Evolutionary conservation across 192 early-diverging fungal genomes (phyloP).

Genomic region (Coemansia sp.): DNA sequence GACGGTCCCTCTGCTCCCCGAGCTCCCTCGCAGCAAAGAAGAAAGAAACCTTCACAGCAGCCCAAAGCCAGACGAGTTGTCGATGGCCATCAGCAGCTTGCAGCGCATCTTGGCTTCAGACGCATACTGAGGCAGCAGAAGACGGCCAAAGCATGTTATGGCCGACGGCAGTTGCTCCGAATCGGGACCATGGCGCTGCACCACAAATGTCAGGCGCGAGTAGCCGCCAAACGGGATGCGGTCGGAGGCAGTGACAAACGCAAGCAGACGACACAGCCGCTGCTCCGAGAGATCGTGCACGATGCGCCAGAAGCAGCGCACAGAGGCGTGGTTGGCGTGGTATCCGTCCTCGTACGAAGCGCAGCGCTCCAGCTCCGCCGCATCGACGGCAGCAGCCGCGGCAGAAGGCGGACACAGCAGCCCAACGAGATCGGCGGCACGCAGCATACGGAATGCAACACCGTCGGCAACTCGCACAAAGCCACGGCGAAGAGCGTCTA

Average conservation of each 20-base stretch:
- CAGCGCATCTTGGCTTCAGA: slow-evolving; percentile 70
- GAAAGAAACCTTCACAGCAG: slow-evolving; percentile 62
- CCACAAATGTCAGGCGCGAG: slow-evolving; percentile 79
- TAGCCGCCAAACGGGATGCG: slow-evolving; percentile 85
- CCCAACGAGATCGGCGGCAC: slow-evolving; percentile 72
- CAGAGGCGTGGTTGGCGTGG: slow-evolving; percentile 60
- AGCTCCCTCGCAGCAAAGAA: not conserved
- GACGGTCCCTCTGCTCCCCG: not conserved
- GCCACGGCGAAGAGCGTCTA: slow-evolving; percentile 75
- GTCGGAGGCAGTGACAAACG: slow-evolving; percentile 91
- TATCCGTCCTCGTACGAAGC: slow-evolving; percentile 88
- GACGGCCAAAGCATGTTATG: slow-evolving; percentile 86
- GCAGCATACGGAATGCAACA: slow-evolving; percentile 37
- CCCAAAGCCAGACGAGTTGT: slow-evolving; percentile 93
- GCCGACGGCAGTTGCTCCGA: slow-evolving; percentile 82
- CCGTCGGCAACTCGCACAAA: slow-evolving; percentile 64
- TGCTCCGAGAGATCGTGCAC: slow-evolving; percentile 63
- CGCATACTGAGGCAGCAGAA: slow-evolving; percentile 84
- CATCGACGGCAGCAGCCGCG: slow-evolving; percentile 52
- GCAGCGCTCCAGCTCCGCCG: slow-evolving; percentile 66
- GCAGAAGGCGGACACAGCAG: slow-evolving; percentile 59
- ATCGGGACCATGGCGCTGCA: slow-evolving; percentile 95
- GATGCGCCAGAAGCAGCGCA: slow-evolving; percentile 82
- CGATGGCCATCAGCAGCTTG: slow-evolving; percentile 81
- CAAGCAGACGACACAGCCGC: slow-evolving; percentile 72